Conservation (phyloP, 1,284 basidiomycete species). For the Leccinum fuscescens region DNA sequence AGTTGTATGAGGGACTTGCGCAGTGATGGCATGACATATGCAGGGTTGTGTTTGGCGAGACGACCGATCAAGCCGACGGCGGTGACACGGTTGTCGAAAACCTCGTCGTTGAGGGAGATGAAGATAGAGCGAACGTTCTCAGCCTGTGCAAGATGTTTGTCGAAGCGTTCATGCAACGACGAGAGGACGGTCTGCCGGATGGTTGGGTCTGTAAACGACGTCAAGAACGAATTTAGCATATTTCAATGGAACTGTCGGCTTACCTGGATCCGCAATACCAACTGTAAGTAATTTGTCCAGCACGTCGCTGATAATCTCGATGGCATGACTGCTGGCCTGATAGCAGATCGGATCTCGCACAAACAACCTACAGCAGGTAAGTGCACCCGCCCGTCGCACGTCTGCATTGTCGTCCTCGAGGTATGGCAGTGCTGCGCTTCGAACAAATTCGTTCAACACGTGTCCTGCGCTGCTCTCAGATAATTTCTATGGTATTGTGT, state of each 20-base stretch:
- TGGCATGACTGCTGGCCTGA: conserved; percentile 94
- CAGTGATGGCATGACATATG: conserved; percentile 97
- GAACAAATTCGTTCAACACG: conserved; percentile 94
- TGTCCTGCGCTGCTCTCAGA: conserved; percentile 57
- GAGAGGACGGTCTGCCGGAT: conserved; percentile 90
- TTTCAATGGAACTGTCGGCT: background rate
- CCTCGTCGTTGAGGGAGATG: conserved; percentile 97
- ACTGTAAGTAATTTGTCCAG: conserved; percentile 96
- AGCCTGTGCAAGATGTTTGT: conserved; percentile 97
- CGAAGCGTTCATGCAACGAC: conserved; percentile 91
- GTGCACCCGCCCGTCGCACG: conserved; percentile 87
- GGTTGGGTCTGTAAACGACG: conserved; percentile 55
- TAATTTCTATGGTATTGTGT: conserved; percentile 1
- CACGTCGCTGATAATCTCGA: conserved; percentile 97
- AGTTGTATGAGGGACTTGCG: conserved; percentile 96
- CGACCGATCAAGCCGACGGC: conserved; percentile 93
- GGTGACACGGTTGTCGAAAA: conserved; percentile 89
- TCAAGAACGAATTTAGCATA: background rate
- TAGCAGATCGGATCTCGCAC: conserved; percentile 96
- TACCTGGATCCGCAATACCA: conserved; percentile 95
- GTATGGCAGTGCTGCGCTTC: conserved; percentile 89
- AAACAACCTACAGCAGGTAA: conserved; percentile 91
- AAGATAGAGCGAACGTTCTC: conserved; percentile 97
- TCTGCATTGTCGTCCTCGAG: conserved; percentile 91
- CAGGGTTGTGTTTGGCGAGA: conserved; percentile 93